Evolutionary conservation across 192 early-diverging fungal species (phyloP), one percentile per base, ranked within the genome.

Genomic region (Coemansia guatemalensis): DNA sequence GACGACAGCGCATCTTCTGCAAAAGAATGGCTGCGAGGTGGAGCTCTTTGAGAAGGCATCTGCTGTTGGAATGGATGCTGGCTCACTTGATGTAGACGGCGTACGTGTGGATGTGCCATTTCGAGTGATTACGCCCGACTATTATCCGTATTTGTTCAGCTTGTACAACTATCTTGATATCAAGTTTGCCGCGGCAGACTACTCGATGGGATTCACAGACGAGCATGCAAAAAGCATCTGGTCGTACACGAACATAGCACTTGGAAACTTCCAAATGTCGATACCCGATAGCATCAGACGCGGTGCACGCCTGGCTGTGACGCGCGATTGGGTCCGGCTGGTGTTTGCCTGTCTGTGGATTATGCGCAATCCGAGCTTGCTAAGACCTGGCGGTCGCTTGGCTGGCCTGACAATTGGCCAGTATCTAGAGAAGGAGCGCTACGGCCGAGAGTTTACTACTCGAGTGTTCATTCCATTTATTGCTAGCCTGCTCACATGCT

Each of bases 71-170:
- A 82, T 82, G 79, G 79, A 82, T 27, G 56, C 63, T 8, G 79
- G 63, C 2, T 82, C 79, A 22, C 25, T 82, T 26, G 64, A 67
- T 5, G 70, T 82, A 0, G 79, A 69, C 39, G 64, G 67, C 9
- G 56, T 64, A 21, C 79, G 79, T 22, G 49, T 82, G 0, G 79
- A 82, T 65, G 79, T 82, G 41, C 79, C 79, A 4, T 72, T 76
- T 61, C 73, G 79, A n/a, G 79, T 82, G 21, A 64, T 76, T 24
- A 75, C 70, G 11, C 79, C 79, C 8, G 69, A 68, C 56, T 82
- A 82, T 64, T 82, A 82, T 39, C 79, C 79, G 27, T 70, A 65
- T 44, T 61, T 82, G 48, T 41, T 52, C 52, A n/a, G 53, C 8
- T 58, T 82, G 50, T 82, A 82, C 67, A 30, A 24, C 30, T 53